phyloP scores from a whole-genome alignment of 495 filamentous ascomycete species.

The Penicillium alfredii region DNA sequence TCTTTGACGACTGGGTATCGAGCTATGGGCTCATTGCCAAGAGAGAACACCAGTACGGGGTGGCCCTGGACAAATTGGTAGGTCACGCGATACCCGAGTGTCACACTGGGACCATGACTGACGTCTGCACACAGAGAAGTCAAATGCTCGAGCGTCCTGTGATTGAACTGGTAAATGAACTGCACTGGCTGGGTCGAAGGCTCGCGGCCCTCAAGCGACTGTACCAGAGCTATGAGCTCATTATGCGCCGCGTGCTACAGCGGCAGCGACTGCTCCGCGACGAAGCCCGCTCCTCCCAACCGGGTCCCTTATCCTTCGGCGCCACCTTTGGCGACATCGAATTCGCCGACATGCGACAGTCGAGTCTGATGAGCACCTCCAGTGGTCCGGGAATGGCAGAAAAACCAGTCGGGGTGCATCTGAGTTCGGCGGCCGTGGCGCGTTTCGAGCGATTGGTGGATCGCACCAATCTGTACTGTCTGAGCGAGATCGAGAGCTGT shows the following conservation, averaged over 20 bases:
- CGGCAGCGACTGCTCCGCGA: conserved; percentile 40
- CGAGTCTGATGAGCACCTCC: conserved; percentile 21
- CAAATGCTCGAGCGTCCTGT: conserved; percentile 55
- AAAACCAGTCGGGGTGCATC: conserved; percentile 46
- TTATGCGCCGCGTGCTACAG: conserved; percentile 67
- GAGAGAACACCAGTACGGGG: conserved; percentile 55
- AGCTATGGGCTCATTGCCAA: conserved; percentile 58
- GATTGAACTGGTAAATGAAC: conserved; percentile 59
- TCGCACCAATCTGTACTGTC: conserved; percentile 68
- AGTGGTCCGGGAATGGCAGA: conserved; percentile 18
- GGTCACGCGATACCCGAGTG: conserved; percentile 6
- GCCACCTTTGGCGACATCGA: conserved; percentile 27
- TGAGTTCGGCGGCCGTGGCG: conserved; percentile 60
- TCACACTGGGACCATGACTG: neutral
- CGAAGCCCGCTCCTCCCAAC: conserved; percentile 20
- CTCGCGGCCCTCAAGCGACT: conserved; percentile 65
- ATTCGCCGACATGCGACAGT: conserved; percentile 22
- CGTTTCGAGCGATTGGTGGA: conserved; percentile 74
- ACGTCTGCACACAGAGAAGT: conserved; percentile 32
- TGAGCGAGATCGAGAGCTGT: conserved; percentile 76
- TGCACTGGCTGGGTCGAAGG: conserved; percentile 66
- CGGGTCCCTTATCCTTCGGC: conserved; percentile 17
- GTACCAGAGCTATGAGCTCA: conserved; percentile 71
- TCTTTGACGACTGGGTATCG: conserved; percentile 82
- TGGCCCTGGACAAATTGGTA: conserved; percentile 53